phyloP scores from a whole-genome alignment of 768 basidiomycete species.

The Leccinum broughii region DNA sequence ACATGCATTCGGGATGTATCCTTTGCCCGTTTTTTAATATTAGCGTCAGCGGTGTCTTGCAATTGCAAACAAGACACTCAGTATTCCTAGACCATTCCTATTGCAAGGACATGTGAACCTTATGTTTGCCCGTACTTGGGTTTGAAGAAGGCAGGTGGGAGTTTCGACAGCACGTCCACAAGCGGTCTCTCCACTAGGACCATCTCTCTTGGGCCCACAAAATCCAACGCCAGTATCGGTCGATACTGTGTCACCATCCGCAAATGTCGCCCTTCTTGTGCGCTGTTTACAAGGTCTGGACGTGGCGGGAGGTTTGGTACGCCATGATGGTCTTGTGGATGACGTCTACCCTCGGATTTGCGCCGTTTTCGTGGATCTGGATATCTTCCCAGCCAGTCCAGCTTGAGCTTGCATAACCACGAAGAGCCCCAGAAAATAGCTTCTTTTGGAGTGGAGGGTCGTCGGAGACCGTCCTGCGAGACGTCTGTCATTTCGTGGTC shows the following conservation, averaged over 20 bases:
- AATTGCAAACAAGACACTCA: neutral
- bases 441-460: slow-evolving; percentile 32
- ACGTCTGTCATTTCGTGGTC: slow-evolving; percentile 18
- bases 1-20: neutral
- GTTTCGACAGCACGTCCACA: slow-evolving; percentile 75
- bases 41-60: neutral
- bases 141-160: slow-evolving; percentile 91
- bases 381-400: slow-evolving; percentile 39
- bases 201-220: slow-evolving; percentile 67
- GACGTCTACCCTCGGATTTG: slow-evolving; percentile 24
- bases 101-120: slow-evolving; percentile 10
- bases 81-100: neutral
- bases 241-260: slow-evolving; percentile 75
- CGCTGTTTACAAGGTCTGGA: slow-evolving; percentile 27
- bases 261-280: slow-evolving; percentile 41
- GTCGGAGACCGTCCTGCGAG: neutral
- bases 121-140: slow-evolving; percentile 80
- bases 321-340: slow-evolving; percentile 8
- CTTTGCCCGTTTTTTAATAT: neutral
- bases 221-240: slow-evolving; percentile 74
- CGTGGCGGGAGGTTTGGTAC: slow-evolving; percentile 6
- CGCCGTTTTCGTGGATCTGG: slow-evolving; percentile 48
- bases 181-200: slow-evolving; percentile 91
- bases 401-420: slow-evolving; percentile 75
- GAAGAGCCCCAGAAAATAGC: slow-evolving; percentile 82